Base-by-base conservation (phyloP, 257 asterid genomes). In the Plantago major region DNA sequence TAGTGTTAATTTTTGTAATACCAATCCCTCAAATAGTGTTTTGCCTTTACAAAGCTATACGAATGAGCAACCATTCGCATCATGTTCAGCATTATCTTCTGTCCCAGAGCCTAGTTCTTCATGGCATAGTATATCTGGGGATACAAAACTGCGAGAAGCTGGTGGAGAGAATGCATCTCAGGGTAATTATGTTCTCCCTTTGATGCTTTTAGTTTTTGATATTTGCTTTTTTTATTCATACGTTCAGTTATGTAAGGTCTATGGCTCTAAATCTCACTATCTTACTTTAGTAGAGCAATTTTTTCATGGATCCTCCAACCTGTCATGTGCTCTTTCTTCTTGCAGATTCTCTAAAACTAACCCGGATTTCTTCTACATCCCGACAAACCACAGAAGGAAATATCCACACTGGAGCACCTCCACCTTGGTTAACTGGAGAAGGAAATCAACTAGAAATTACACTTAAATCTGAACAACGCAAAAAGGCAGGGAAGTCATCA, bases 321-420 rank as follows among this genome's bases (percentile, higher is more conserved):
- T 57, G 16, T 51, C 38, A 45, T 42, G 47, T n/a, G 42, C 46
- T 19, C 61, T 63, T 56, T 18, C 57, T 42, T 37, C 49, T 53
- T 57, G 58, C 68, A 82, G 95, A 67, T 69, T 49, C 63, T 63
- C 67, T 33, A 55, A 67, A 75, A 66, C 75, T 81, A 68, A 75
- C 76, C 0, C 81, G 65, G 67, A 67, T 78, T 46, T 69, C 86
- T 68, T 62, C 67, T 18, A 38, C 81, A 50, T 73, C 74, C 59
- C 76, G 65, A 72, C 77, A 75, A 70, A 70, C 54, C 43, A 55
- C 70, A 28, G 74, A 63, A 67, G 95, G 89, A 76, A 92, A 88
- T 74, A 90, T 86, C 60, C 90, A 92, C 77, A 78, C 90, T 52
- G 95, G 97, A 74, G 97, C 95, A 58, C 93, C 86, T 75, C 98